Evolutionary conservation across 768 basidiomycete genomes (phyloP).

Genomic region (Heimioporus sp.): DNA sequence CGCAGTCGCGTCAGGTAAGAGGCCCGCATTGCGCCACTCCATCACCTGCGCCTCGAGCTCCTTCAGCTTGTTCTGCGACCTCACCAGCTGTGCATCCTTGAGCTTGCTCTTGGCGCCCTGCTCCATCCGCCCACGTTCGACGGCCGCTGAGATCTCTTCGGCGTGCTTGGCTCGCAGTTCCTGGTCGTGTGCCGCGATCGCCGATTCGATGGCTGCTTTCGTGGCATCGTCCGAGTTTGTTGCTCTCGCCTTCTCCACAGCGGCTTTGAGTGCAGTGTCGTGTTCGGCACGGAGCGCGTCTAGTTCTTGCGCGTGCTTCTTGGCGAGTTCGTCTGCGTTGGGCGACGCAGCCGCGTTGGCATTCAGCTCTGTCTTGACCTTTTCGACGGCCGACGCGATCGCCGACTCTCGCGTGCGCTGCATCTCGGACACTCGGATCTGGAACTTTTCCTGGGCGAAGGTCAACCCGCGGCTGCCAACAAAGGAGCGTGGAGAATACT

Average conservation of each 20-base stretch:
- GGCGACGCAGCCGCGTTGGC: too few species aligned
- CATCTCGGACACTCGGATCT: too few species aligned
- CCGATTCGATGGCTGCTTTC: constrained; percentile 49
- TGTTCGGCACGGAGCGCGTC: constrained; percentile 54
- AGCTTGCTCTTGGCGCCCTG: constrained; percentile 57
- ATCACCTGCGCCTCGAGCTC: constrained; percentile 64
- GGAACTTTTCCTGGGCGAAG: too few species aligned
- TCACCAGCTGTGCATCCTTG: constrained; percentile 70
- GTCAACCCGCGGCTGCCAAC: too few species aligned
- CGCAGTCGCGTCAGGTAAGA: constrained; percentile 39
- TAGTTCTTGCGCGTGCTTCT: constrained; percentile 61
- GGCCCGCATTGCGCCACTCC: constrained; percentile 52
- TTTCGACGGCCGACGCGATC: too few species aligned
- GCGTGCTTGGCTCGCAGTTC: constrained; percentile 45
- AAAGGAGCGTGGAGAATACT: too few species aligned
- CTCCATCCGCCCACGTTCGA: constrained; percentile 70
- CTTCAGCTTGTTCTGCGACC: constrained; percentile 59
- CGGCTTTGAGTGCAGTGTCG: constrained; percentile 50
- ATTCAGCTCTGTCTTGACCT: too few species aligned
- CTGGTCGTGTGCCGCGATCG: constrained; percentile 48
- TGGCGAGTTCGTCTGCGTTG: constrained; percentile 9
- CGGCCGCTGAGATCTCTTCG: constrained; percentile 60
- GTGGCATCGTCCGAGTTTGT: constrained; percentile 33
- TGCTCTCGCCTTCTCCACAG: constrained; percentile 40
- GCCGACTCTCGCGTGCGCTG: too few species aligned